phyloP scores from a whole-genome alignment of 225 moss, liverwort and hornwort species.

The Polytrichum formosum region DNA sequence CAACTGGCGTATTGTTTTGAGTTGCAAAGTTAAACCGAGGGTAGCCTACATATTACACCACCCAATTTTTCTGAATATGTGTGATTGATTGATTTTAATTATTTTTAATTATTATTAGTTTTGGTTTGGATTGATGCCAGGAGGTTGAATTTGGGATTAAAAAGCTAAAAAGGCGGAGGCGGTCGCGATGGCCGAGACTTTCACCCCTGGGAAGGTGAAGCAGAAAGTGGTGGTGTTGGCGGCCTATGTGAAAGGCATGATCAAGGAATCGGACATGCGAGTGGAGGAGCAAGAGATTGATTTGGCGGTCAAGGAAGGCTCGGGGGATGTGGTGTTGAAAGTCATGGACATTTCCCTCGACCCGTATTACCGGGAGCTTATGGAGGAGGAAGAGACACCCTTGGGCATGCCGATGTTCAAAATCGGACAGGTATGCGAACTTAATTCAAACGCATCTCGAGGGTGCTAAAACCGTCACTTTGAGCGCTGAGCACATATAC shows the following conservation, averaged over 20 bases:
- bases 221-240: conserved; percentile 24
- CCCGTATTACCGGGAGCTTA: conserved; percentile 25
- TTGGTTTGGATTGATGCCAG: too few relatives aligned
- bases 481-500: too few relatives aligned
- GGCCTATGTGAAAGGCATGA: conserved; percentile 1
- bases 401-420: background rate
- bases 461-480: too few relatives aligned
- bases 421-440: conserved; percentile 2
- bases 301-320: conserved; percentile 11
- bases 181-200: background rate
- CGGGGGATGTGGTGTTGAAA: conserved; percentile 29
- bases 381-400: background rate
- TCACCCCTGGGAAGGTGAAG: conserved; percentile 12
- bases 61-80: too few relatives aligned
- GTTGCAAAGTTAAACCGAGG: too few relatives aligned
- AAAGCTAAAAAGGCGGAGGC: too few relatives aligned
- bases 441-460: too few relatives aligned
- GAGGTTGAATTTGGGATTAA: too few relatives aligned
- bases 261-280: conserved; percentile 26
- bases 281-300: conserved; percentile 30
- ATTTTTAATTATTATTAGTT: too few relatives aligned
- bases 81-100: too few relatives aligned
- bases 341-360: conserved; percentile 21
- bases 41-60: too few relatives aligned
- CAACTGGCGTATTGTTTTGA: too few relatives aligned